Evolutionary conservation across 2,329 filamentous ascomycete species (phyloP).

Genomic region (Fusarium miscanthi): DNA sequence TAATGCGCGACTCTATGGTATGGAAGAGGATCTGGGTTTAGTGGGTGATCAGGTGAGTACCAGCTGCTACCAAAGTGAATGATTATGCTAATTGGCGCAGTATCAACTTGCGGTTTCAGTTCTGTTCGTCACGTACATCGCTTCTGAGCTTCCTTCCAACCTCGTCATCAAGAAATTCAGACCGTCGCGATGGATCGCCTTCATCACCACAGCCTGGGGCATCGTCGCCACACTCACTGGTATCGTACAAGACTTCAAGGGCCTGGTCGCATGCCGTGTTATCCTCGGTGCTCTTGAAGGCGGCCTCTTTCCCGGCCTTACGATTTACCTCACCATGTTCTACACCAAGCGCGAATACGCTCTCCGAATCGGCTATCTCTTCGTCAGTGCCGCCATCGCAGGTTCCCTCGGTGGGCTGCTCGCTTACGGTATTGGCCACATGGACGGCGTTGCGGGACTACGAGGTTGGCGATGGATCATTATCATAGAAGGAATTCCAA

Average conservation of each 20-base stretch:
- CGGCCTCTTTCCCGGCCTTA: constrained; percentile 56
- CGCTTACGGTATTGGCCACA: constrained; percentile 50
- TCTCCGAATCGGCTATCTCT: constrained; percentile 42
- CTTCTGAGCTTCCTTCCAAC: constrained; percentile 57
- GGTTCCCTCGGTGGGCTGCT: constrained; percentile 44
- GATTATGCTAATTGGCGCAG: constrained; percentile 45
- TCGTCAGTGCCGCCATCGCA: constrained; percentile 42
- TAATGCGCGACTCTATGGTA: constrained; percentile 71
- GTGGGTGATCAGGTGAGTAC: constrained; percentile 51
- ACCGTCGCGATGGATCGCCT: constrained; percentile 47
- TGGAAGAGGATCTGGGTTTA: constrained; percentile 71
- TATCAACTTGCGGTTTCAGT: constrained; percentile 60
- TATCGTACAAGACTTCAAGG: constrained; percentile 50
- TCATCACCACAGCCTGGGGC: constrained; percentile 53
- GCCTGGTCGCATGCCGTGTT: constrained; percentile 55
- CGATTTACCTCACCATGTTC: constrained; percentile 46
- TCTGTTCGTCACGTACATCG: constrained; percentile 52
- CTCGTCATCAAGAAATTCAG: constrained; percentile 54
- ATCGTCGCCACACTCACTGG: constrained; percentile 60
- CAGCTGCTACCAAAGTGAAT: rapidly evolving
- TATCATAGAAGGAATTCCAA: constrained; percentile 58
- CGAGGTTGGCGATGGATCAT: constrained; percentile 68
- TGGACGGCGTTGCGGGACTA: constrained; percentile 41
- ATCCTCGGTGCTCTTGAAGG: constrained; percentile 60
- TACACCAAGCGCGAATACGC: constrained; percentile 44